Evolutionary conservation across 345 rosid genomes (phyloP).

Genomic region (Salix exigua): DNA sequence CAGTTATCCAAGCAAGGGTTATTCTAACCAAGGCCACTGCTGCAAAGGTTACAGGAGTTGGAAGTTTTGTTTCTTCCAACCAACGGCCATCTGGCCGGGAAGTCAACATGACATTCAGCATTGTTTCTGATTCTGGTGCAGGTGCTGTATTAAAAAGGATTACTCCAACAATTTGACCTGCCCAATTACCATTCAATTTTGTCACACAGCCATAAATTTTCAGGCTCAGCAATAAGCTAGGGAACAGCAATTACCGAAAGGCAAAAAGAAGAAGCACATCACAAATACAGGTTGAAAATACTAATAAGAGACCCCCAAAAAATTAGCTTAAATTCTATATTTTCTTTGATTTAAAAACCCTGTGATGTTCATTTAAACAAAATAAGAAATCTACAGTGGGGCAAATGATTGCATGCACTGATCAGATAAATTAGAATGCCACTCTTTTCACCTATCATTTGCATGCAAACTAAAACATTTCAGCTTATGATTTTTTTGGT

Average conservation of each 20-base stretch:
- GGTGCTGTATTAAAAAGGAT: conserved; percentile 49
- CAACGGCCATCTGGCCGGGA: conserved; percentile 52
- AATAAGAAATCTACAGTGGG: background rate
- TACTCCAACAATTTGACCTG: conserved; percentile 92
- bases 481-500: background rate
- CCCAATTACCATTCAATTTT: conserved; percentile 13
- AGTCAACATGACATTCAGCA: conserved; percentile 42
- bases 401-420: background rate
- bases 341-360: background rate
- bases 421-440: background rate
- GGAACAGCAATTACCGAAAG: background rate
- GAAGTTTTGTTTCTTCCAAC: conserved; percentile 56
- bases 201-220: background rate
- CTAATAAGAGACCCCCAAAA: background rate
- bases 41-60: conserved; percentile 20
- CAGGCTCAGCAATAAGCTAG: background rate
- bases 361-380: background rate
- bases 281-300: background rate
- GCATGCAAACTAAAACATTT: background rate
- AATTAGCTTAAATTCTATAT: background rate
- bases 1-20: conserved; percentile 92
- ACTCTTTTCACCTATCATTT: background rate
- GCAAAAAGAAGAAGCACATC: background rate
- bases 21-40: conserved; percentile 60
- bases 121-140: conserved; percentile 39